phyloP scores from a whole-genome alignment of 2,329 filamentous ascomycete species.

The Ascochyta viciae-villosae region DNA sequence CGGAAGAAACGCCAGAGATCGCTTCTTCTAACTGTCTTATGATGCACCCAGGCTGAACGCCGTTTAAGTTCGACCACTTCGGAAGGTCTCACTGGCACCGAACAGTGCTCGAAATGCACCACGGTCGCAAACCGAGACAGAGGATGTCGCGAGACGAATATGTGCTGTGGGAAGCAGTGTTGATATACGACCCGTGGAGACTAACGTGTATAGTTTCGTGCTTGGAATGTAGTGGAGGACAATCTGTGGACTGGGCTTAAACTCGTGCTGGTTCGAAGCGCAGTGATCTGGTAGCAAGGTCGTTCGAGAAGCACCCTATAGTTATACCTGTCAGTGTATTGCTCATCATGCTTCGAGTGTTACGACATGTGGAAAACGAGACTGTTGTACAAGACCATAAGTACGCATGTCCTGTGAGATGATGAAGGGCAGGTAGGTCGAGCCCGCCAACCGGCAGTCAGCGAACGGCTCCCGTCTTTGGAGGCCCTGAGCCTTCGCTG shows the following conservation, averaged over 20 bases:
- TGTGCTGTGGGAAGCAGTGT: not conserved
- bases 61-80: not conserved
- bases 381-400: conserved; percentile 40
- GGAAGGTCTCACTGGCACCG: not conserved
- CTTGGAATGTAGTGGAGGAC: not conserved
- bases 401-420: conserved; percentile 32
- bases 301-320: conserved; percentile 30
- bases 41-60: not conserved
- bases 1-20: not conserved
- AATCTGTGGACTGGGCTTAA: not conserved
- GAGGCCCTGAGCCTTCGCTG: conserved; percentile 29
- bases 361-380: conserved; percentile 38
- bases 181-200: not conserved
- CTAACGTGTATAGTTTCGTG: not conserved
- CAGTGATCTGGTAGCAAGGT: conserved; percentile 11
- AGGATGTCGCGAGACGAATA: not conserved
- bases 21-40: not conserved
- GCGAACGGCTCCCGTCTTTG: conserved; percentile 31
- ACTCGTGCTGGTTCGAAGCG: conserved; percentile 3
- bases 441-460: conserved; percentile 24
- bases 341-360: conserved; percentile 38
- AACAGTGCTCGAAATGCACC: not conserved
- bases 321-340: conserved; percentile 42
- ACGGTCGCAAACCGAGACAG: not conserved
- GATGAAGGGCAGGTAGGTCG: conserved; percentile 32